Base-by-base conservation (phyloP, 345 rosid species). In the Ceriops zippeliana region DNA sequence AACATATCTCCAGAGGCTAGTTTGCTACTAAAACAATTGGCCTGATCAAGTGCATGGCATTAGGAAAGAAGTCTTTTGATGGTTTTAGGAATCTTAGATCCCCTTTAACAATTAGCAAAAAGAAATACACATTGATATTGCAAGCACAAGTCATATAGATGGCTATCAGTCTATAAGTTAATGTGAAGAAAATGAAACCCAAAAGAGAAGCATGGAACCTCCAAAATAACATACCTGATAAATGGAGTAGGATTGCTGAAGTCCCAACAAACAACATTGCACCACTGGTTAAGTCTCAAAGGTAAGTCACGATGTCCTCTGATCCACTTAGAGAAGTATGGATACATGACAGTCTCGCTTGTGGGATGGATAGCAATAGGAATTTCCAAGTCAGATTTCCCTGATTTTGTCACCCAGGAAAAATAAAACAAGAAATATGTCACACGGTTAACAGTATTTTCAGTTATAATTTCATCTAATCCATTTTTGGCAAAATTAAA, bases 221-320 rank as follows among this genome's bases (percentile, higher is more conserved):
- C 13, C 27, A 20, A 62, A 60, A 61, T 20, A 72, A 62, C 72
- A 56, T 75, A 95, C 99, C 99, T 86, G 83, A 95, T 95, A 86
- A 95, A 91, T 47, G 99, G 98, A 31, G 99, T 91, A 22, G 99
- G 99, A 79, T 95, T 84, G 88, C 96, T 95, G 74, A 95, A 95
- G 73, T 95, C 98, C 99, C 97, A 91, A 73, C 99, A 85, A 70
- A 95, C 99, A 75, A 95, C 99, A 83, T 90, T 95, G 84, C 99
- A 95, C 99, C 99, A 95, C 68, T 95, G 98, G 62, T 95, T 95
- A 68, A 87, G 96, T 81, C 79, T 91, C 84, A 95, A 73, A 65
- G 99, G 99, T 80, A 95, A 81, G 80, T 95, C 99, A 46, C 96
- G 90, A 75, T 91, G 99, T 8, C 99, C 93, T 75, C 98, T 87